Base-by-base conservation (phyloP, 768 basidiomycete genomes). In the Pleurotus tuber-regium region DNA sequence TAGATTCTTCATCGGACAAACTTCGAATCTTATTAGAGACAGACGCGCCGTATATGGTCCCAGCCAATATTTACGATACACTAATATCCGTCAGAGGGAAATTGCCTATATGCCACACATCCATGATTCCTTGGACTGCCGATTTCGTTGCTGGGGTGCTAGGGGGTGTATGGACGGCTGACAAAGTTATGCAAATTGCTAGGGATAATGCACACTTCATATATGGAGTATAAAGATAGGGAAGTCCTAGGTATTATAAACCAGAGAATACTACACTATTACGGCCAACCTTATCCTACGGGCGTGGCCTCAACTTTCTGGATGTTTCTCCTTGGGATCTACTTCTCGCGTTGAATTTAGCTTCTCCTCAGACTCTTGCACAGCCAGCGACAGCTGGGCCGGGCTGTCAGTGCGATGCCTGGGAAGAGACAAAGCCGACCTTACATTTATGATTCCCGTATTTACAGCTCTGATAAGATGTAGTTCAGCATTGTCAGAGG, bases 1-100 rank as follows among this genome's bases (percentile, higher is more conserved):
- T 67, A 3, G 35, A 63, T 10, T 43, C 60, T 19, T 50, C 58
- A 55, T 57, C 57, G 21, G 53, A 55, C 3, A 54, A 66, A 3
- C 64, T 76, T 2, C 74, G 80, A 33, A 80, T 86, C 41, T 65
- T 92, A 0, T 74, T 93, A 2, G 92, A 94, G 66, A 92, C 92
- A 0, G 92, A 94, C 57, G 90, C 89, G 2, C 92, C 92, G 0
- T 94, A 78, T 69, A 93, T 94, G 92, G 76, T 87, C 0, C 92
- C 92, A 0, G 71, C 80, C 0, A 92, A 87, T 53, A 63, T 93
- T 14, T 90, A 89, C 60, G 63, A 67, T 2, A 71, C 82, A 0
- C 66, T 89, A 0, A 50, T 24, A 40, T 65, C 59, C 0, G 64
- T 77, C 18, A 82, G 82, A 57, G 82, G 84, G 2, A 79, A 77